Evolutionary conservation across 257 asterid genomes (phyloP).

Genomic region (Solanum medicagineum): DNA sequence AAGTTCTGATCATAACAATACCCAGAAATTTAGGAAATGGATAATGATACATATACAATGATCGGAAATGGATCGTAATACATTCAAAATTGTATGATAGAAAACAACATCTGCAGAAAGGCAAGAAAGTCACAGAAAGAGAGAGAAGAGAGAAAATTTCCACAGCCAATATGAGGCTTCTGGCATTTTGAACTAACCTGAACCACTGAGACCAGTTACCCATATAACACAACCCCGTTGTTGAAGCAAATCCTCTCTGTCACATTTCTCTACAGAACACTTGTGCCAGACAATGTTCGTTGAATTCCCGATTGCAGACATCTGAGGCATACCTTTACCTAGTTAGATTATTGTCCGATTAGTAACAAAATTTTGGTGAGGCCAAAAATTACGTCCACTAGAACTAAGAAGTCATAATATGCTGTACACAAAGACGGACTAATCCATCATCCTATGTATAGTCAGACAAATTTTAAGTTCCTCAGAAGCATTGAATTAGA

Average conservation of each 20-base stretch:
- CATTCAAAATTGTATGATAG: background rate
- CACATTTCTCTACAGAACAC: constrained; percentile 69
- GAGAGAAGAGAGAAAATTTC: background rate
- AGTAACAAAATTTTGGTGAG: background rate
- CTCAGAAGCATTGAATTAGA: background rate
- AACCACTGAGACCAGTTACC: constrained; percentile 99
- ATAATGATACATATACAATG: background rate
- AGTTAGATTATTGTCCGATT: background rate
- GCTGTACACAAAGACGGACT: background rate
- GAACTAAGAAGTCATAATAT: background rate
- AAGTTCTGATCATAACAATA: background rate
- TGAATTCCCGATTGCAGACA: constrained; percentile 61
- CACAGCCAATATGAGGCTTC: background rate
- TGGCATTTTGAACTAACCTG: constrained; percentile 47
- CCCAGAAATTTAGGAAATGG: background rate
- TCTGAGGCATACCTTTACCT: constrained; percentile 36
- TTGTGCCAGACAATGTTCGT: constrained; percentile 89
- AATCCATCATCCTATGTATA: background rate
- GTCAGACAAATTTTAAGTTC: background rate
- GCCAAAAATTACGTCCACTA: background rate
- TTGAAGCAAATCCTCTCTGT: constrained; percentile 76
- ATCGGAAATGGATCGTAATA: background rate
- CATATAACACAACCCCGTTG: constrained; percentile 97
- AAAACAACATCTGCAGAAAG: background rate
- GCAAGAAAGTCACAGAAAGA: background rate